Percentiles rank a stretch among this genome's conserved stretches.
Evolutionary conservation across 2,329 filamentous ascomycete species (phyloP).

Genomic region (Pleoardoris graminearum): DNA sequence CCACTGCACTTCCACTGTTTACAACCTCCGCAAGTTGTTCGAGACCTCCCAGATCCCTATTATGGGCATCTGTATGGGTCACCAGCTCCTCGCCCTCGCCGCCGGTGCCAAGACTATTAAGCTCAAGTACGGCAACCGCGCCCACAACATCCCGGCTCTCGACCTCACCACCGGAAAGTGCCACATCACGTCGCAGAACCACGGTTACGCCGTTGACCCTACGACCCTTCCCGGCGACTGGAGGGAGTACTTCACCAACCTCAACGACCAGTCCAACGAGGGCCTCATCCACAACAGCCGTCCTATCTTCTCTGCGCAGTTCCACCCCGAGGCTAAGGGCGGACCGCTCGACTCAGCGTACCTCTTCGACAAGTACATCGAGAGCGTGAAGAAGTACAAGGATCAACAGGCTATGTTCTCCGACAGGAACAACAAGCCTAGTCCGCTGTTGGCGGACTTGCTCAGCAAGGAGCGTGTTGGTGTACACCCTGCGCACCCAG

Average conservation of each 20-base stretch:
- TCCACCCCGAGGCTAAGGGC: constrained; percentile 98
- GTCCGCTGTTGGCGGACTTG: constrained; percentile 84
- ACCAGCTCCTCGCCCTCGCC: constrained; percentile 91
- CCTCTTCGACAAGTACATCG: constrained; percentile 94
- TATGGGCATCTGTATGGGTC: constrained; percentile 97
- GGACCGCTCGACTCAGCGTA: constrained; percentile 95
- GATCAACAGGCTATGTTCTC: constrained; percentile 72
- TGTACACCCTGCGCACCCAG: constrained; percentile 58
- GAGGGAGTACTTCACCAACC: constrained; percentile 98
- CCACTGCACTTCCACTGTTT: constrained; percentile 91
- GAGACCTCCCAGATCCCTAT: constrained; percentile 87
- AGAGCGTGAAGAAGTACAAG: constrained; percentile 90
- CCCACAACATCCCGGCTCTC: constrained; percentile 95
- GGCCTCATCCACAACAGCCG: constrained; percentile 95
- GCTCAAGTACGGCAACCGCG: constrained; percentile 98
- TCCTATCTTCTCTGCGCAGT: constrained; percentile 97
- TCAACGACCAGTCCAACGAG: constrained; percentile 97
- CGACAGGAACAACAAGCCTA: constrained; percentile 83
- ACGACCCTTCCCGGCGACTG: constrained; percentile 81
- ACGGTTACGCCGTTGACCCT: constrained; percentile 93
- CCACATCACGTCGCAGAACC: constrained; percentile 98
- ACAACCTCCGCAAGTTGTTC: constrained; percentile 89
- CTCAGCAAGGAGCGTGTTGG: constrained; percentile 93
- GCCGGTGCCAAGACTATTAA: constrained; percentile 89
- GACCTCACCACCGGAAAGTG: constrained; percentile 95